These are phyloP conservation scores for Aspergillus haitiensis DNA, from an alignment of 495 filamentous ascomycete species.

Conservation along the genomic window DNA sequence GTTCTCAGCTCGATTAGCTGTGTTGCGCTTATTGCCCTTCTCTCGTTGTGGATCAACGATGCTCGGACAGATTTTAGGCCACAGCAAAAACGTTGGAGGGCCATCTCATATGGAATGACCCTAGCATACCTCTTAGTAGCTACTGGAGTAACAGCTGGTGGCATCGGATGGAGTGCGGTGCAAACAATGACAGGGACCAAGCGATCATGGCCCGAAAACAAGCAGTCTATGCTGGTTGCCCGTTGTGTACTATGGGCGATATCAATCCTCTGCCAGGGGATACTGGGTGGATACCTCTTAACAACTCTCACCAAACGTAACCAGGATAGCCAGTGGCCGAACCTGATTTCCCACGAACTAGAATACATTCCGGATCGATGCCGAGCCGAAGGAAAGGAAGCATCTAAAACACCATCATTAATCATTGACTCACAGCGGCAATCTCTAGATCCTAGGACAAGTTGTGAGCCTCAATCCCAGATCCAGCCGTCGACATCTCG, in stretches of 20 bases:
- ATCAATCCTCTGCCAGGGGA: constrained; percentile 37
- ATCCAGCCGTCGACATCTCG: constrained; percentile 22
- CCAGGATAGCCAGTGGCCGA: constrained; percentile 28
- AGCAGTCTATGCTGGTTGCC: constrained; percentile 25
- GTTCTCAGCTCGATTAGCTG: constrained; percentile 34
- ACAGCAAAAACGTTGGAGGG: constrained; percentile 27
- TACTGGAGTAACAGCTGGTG: constrained; percentile 32
- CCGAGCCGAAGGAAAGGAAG: constrained; percentile 11
- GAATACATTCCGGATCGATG: constrained; percentile 26
- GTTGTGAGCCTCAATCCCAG: constrained; percentile 11
- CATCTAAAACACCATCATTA: constrained; percentile 17
- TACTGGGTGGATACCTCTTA: constrained; percentile 36
- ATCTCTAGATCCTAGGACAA: constrained; percentile 16
- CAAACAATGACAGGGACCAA: constrained; percentile 14
- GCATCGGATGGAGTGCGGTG: constrained; percentile 30
- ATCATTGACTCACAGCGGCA: constrained; percentile 17
- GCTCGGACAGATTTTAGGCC: constrained; percentile 15
- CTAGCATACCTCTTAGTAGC: constrained; percentile 35
- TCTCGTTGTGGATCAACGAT: constrained; percentile 30
- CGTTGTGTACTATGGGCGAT: constrained; percentile 39
- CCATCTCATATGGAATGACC: constrained; percentile 22
- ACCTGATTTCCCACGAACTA: constrained; percentile 32
- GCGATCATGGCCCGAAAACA: constrained; percentile 1
- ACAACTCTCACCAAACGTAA: constrained; percentile 21
- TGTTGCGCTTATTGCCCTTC: constrained; percentile 28